Evolutionary conservation across 805 yeast genomes (phyloP).

Genomic region (Ogataea salicorniae): DNA sequence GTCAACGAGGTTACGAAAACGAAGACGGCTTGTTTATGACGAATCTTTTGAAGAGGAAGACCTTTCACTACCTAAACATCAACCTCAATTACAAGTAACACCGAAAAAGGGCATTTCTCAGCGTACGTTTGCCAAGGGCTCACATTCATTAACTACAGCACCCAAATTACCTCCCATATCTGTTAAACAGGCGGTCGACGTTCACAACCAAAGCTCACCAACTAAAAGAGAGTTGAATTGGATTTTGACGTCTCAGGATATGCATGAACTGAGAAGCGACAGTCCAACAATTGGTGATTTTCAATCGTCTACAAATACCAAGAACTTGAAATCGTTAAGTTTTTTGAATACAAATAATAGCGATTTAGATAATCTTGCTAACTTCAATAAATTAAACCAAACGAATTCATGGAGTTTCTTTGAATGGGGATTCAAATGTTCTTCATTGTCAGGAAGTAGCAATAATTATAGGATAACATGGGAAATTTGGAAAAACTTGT

Average conservation of each 20-base stretch:
- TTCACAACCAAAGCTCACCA: too few species aligned
- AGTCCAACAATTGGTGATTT: too few species aligned
- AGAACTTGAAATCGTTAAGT: conserved; percentile 8
- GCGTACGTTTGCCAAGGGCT: too few species aligned
- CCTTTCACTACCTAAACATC: too few species aligned
- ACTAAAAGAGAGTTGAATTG: too few species aligned
- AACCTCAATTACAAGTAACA: background rate
- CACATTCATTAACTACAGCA: too few species aligned
- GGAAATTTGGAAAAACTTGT: conserved; percentile 14
- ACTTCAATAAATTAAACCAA: conserved; percentile 21
- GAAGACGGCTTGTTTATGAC: conserved; percentile 6
- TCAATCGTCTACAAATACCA: background rate
- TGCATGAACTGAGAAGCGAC: too few species aligned
- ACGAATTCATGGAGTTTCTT: conserved; percentile 23
- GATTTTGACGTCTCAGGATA: too few species aligned
- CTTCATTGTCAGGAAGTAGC: conserved; percentile 8
- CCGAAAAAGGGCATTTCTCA: background rate
- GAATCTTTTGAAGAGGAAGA: conserved; percentile 12
- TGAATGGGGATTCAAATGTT: conserved; percentile 28
- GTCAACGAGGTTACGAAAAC: too few species aligned
- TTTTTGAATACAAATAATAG: conserved; percentile 12
- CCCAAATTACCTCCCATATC: too few species aligned
- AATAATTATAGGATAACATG: conserved; percentile 11
- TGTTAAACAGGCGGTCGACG: too few species aligned
- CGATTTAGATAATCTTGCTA: conserved; percentile 2